Evolutionary conservation across 2,329 filamentous ascomycete species (phyloP).

Genomic region (Botrytis pseudocinerea): DNA sequence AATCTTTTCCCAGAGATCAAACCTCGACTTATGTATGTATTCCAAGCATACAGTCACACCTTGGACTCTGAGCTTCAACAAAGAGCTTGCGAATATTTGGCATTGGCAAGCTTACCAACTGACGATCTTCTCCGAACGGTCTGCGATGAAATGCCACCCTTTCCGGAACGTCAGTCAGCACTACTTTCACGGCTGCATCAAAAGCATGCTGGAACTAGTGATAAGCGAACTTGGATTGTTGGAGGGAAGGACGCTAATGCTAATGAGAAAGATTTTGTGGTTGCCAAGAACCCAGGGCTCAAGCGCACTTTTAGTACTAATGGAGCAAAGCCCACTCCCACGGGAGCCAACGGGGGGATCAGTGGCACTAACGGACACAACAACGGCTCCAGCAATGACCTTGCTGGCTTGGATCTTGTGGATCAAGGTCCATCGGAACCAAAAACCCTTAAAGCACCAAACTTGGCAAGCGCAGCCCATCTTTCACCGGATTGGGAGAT

Average conservation of each 20-base stretch:
- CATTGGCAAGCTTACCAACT: constrained; percentile 78
- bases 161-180: constrained; percentile 91
- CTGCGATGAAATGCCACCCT: constrained; percentile 98
- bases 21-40: constrained; percentile 86
- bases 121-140: constrained; percentile 92
- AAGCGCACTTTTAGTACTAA: constrained; percentile 81
- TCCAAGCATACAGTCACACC: constrained; percentile 89
- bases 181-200: constrained; percentile 89
- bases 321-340: constrained; percentile 41
- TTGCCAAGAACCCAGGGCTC: constrained; percentile 78
- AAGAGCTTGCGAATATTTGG: constrained; percentile 91
- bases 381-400: constrained; percentile 54
- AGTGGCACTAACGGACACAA: constrained; percentile 55
- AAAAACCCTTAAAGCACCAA: constrained; percentile 67
- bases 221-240: constrained; percentile 97
- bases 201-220: constrained; percentile 88
- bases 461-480: constrained; percentile 89
- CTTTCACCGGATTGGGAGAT: constrained; percentile 92
- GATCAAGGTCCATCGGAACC: constrained; percentile 56
- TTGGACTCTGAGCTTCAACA: constrained; percentile 95
- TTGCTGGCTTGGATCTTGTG: constrained; percentile 80
- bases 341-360: constrained; percentile 48
- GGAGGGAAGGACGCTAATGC: constrained; percentile 92
- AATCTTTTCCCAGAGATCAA: constrained; percentile 99
- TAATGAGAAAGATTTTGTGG: constrained; percentile 74